A percentile compares a stretch with the other conserved stretches of the same genome.
Conservation (phyloP, 2,329 filamentous ascomycete genomes). For the Colletotrichum acutatum region DNA sequence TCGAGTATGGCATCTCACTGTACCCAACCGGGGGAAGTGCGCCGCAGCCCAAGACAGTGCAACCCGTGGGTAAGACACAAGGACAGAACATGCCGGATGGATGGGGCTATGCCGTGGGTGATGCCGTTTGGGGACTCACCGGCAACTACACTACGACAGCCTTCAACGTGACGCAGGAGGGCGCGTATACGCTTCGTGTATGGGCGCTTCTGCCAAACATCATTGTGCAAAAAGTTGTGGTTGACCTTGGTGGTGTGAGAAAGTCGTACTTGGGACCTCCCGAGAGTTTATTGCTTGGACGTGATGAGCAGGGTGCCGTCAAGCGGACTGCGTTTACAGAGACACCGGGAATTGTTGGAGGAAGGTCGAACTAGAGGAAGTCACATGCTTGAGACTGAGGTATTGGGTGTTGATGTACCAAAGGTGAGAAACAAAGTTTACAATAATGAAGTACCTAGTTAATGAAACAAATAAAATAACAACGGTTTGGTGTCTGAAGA, state of each 20-base stretch:
- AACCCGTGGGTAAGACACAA: conserved; percentile 54
- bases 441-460: neutral
- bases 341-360: conserved; percentile 33
- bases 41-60: conserved; percentile 48
- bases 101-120: conserved; percentile 56
- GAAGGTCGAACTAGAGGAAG: neutral
- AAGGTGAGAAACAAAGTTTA: neutral
- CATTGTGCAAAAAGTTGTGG: conserved; percentile 65
- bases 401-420: neutral
- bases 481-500: neutral
- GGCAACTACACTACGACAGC: conserved; percentile 57
- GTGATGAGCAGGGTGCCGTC: conserved; percentile 50
- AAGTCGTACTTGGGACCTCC: conserved; percentile 67
- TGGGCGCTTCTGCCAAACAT: conserved; percentile 64
- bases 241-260: conserved; percentile 65
- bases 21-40: conserved; percentile 50
- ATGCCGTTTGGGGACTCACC: conserved; percentile 57
- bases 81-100: conserved; percentile 53
- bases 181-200: conserved; percentile 60
- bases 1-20: conserved; percentile 62
- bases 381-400: neutral
- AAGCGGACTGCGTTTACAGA: conserved; percentile 51
- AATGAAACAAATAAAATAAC: neutral
- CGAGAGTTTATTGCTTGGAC: conserved; percentile 61
- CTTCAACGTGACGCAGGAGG: conserved; percentile 52